phyloP scores from a whole-genome alignment of 495 filamentous ascomycete genomes.

The Acidiella bohemica region DNA sequence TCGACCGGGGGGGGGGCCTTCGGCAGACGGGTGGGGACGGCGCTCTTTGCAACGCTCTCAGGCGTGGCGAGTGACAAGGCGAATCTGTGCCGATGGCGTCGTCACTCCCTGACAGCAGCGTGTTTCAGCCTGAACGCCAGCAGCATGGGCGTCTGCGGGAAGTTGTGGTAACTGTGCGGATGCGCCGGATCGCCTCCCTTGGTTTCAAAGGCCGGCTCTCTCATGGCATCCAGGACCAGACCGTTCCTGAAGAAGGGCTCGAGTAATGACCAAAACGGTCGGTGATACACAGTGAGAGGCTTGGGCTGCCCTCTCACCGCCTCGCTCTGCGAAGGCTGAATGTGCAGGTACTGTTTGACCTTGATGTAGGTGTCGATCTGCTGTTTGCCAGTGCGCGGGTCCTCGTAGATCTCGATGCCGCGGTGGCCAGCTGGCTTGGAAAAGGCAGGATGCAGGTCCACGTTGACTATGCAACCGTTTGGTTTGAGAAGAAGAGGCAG shows the following conservation, averaged over 20 bases:
- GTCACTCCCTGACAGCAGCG: too few relatives aligned
- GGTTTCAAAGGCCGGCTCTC: constrained; percentile 8
- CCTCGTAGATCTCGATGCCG: constrained; percentile 9
- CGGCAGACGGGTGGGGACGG: too few relatives aligned
- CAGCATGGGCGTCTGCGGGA: constrained; percentile 13
- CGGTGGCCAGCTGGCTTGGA: constrained; percentile 10
- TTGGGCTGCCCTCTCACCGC: constrained; percentile 6
- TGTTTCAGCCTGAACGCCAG: constrained; percentile 10
- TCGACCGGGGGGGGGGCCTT: too few relatives aligned
- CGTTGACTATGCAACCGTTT: constrained; percentile 3
- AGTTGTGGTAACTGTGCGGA: constrained; percentile 12
- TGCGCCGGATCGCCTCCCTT: constrained; percentile 6
- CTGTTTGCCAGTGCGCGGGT: constrained; percentile 9
- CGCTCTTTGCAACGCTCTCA: too few relatives aligned
- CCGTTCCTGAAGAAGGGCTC: constrained; percentile 3
- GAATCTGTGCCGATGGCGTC: too few relatives aligned
- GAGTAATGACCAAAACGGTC: constrained; percentile 6
- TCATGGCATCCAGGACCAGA: constrained; percentile 7
- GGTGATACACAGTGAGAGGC: constrained; percentile 8
- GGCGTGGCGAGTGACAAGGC: too few relatives aligned
- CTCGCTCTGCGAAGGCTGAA: constrained; percentile 4
- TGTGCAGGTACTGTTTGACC: constrained; percentile 5
- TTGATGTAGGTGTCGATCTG: constrained; percentile 7
- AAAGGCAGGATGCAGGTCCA: constrained; percentile 12
- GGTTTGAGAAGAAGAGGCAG: constrained; percentile 3